Evolutionary conservation across 2,329 filamentous ascomycete species (phyloP), one percentile per base, ranked within the genome.

Genomic region (Pseudopithomyces chartarum): DNA sequence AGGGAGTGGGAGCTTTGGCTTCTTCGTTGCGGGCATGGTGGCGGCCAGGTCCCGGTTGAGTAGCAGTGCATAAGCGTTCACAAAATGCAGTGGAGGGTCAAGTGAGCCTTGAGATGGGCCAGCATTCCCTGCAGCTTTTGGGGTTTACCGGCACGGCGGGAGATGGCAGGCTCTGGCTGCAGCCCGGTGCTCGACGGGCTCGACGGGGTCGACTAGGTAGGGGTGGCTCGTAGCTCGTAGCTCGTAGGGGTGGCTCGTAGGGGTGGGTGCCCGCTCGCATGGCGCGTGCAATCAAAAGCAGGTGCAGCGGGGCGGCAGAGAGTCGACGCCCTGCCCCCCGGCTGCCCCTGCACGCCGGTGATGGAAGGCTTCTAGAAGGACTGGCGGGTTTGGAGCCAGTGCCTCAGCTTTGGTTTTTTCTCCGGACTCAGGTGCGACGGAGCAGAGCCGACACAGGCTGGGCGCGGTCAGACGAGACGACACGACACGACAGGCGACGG

Each of bases 51-150:
- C 66, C 63, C 58, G 62, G 62, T 70, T 59, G 55, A 69, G 67
- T 53, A 39, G 57, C 58, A 65, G 65, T 70, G 69, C 70, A 72
- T 70, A 70, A 72, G 60, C 62, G 51, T 72, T 68, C 69, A 70
- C 69, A 73, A 71, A n/a, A 58, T 70, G 69, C 64, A 56, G 65
- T 69, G 67, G 68, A 62, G 63, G 38, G 62, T 65, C 63, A 59
- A 70, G 66, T 73, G 69, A 70, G 71, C 70, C 70, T 71, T 67
- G 68, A 62, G 69, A 52, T 49, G 59, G 54, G 64, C 66, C 66
- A 63, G 61, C 56, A 46, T 57, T 61, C 67, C 68, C 66, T 70
- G 68, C 60, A 54, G 55, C 36, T 40, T 29, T 4, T 4, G 50
- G 52, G 34, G 40, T 59, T 60, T 68, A 66, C 69, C 69, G 67